Evolutionary conservation across 2,329 filamentous ascomycete genomes (phyloP), one percentile per base, ranked within the genome.

Genomic region (Scedosporium minutisporum): DNA sequence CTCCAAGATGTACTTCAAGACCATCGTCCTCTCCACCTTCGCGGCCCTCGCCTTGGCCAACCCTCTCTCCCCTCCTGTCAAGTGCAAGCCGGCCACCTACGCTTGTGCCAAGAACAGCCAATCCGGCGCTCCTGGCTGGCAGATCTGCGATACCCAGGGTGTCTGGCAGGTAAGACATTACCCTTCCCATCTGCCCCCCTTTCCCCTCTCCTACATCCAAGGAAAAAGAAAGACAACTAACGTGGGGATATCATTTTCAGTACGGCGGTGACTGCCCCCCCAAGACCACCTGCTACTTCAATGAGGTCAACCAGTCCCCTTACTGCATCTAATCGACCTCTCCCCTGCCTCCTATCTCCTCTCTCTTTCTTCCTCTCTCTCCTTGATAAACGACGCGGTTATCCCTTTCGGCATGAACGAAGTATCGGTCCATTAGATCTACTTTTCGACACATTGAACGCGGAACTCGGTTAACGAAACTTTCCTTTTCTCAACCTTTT

Each of bases 31-130:
- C 63, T 68, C 67, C 57, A 57, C 65, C 60, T 60, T 70, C 46
- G 64, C 63, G 38, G 57, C 66, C 51, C 33, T 67, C 48, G 66
- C 61, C 38, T 12, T 63, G 58, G 67, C 67, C 41, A 51, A 53
- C 18, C 65, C 65, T 10, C 38, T 16, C 60, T n/a, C 42, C 66
- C 5, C 12, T 59, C 46, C 58, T 38, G 38, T 55, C 4, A 44
- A 25, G 14, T 76, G 74, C 71, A 67, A 63, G 48, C 73, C 74
- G 2, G 74, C 63, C 53, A 74, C 73, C n/a, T 76, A 76, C 66
- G 10, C 64, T 10, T 76, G 74, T 71, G 62, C 68, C 21, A 38
- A 60, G 14, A 59, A 69, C 62, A 62, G 55, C 51, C 58, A 58
- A 14, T 57, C 64, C 18, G 61, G 62, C 9, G 42, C 14, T 25